Percentiles rank a stretch among this genome's conserved stretches.
Evolutionary conservation across 768 basidiomycete genomes (phyloP).

Genomic region (Amanita rubescens): DNA sequence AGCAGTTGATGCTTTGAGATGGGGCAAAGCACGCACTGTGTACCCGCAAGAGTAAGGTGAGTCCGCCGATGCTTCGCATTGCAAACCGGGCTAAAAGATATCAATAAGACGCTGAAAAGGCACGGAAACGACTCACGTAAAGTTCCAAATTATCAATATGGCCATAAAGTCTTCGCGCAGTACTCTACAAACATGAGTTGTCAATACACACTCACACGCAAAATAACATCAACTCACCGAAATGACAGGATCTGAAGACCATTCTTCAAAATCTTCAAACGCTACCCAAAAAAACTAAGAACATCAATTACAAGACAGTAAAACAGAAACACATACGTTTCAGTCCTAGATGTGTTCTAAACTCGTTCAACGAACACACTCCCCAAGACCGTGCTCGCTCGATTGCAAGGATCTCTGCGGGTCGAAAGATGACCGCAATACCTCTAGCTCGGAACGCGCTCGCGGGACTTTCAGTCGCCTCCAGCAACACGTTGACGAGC

Average conservation of each 20-base stretch:
- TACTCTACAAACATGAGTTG: slow-evolving; percentile 9
- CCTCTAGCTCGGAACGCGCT: slow-evolving; percentile 42
- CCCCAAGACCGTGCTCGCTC: slow-evolving; percentile 49
- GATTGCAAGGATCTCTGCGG: slow-evolving; percentile 53
- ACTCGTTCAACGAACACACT: slow-evolving; percentile 50
- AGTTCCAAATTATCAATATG: slow-evolving; percentile 29
- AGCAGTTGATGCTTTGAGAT: neutral
- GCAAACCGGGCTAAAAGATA: slow-evolving; percentile 19
- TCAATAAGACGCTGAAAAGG: neutral
- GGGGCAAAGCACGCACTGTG: slow-evolving; percentile 28
- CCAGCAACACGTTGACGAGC: slow-evolving; percentile 38
- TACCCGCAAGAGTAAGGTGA: slow-evolving; percentile 47
- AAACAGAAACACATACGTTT: slow-evolving; percentile 24
- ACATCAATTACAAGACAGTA: neutral
- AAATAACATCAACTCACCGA: slow-evolving; percentile 22
- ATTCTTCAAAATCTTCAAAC: slow-evolving; percentile 44
- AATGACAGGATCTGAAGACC: slow-evolving; percentile 42
- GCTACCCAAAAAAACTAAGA: slow-evolving; percentile 16
- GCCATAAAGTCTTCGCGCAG: slow-evolving; percentile 25
- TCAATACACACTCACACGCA: too few species aligned
- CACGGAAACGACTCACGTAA: slow-evolving; percentile 16
- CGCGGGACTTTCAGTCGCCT: slow-evolving; percentile 38
- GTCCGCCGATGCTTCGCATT: slow-evolving; percentile 25
- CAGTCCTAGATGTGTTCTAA: slow-evolving; percentile 42
- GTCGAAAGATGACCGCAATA: slow-evolving; percentile 36